Evolutionary conservation across 257 asterid species (phyloP).

Genomic region (Anisodus acutangulus): DNA sequence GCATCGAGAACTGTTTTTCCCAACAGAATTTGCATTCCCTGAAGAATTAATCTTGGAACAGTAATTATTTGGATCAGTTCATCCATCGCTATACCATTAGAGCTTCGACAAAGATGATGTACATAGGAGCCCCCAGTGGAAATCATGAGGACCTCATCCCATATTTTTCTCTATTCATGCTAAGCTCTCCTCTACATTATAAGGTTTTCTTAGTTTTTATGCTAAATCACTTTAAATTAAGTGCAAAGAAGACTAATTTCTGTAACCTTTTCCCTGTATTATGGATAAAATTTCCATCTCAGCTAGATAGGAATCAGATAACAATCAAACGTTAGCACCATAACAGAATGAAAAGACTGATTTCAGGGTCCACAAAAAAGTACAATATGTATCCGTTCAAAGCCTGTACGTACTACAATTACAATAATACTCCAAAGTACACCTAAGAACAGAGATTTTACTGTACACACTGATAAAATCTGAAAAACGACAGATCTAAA

Average conservation of each 20-base stretch:
- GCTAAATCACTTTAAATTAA: neutral
- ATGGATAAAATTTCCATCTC: slow-evolving; percentile 27
- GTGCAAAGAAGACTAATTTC: neutral
- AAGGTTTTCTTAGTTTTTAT: neutral
- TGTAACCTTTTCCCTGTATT: slow-evolving; percentile 21
- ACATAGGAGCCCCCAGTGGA: slow-evolving; percentile 64
- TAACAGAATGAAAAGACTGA: slow-evolving; percentile 14
- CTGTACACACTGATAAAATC: slow-evolving; percentile 7
- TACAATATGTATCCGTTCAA: neutral
- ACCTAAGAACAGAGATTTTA: neutral
- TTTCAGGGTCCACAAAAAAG: slow-evolving; percentile 28
- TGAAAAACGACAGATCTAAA: neutral
- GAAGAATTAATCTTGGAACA: no score
- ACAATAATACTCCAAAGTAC: neutral
- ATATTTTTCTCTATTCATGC: slow-evolving; percentile 49
- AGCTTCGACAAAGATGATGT: slow-evolving; percentile 55
- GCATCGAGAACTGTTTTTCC: slow-evolving; percentile 65
- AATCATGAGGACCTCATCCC: slow-evolving; percentile 62
- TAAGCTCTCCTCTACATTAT: neutral
- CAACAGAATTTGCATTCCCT: slow-evolving; percentile 62
- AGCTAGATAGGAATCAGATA: slow-evolving; percentile 43
- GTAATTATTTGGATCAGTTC: no score
- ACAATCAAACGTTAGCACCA: slow-evolving; percentile 44
- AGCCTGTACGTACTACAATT: slow-evolving; percentile 26
- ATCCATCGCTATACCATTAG: no score